A percentile compares a stretch with the other conserved stretches of the same genome.
Conservation (phyloP, 305 asterid genomes). For the Fraxinus dipetala region DNA sequence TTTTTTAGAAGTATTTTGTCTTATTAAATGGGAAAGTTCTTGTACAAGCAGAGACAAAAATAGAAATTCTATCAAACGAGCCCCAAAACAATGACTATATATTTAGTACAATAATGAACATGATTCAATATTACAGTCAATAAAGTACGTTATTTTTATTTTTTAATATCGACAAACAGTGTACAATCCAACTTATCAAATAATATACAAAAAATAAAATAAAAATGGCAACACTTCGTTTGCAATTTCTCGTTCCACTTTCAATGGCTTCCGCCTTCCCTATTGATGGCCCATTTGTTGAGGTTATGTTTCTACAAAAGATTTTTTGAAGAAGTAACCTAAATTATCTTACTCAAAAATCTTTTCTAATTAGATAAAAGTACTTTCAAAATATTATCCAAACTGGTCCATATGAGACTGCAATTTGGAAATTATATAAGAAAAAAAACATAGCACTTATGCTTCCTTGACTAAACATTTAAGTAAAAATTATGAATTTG, state of each 20-base stretch:
- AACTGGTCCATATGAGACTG: too few species aligned
- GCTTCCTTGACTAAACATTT: neutral
- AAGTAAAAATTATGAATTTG: neutral
- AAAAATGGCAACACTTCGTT: neutral
- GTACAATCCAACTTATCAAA: neutral
- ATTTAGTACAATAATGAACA: neutral
- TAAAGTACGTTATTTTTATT: too few species aligned
- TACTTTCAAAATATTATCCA: too few species aligned
- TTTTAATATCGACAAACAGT: too few species aligned
- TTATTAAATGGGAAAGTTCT: too few species aligned
- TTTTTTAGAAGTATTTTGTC: too few species aligned
- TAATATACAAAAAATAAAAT: too few species aligned
- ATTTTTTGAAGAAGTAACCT: too few species aligned
- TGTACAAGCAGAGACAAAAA: too few species aligned
- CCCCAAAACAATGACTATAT: neutral
- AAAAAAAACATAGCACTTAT: neutral
- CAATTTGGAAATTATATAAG: neutral
- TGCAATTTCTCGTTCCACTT: neutral
- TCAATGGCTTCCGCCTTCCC: neutral
- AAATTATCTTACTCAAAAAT: too few species aligned
- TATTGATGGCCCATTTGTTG: neutral
- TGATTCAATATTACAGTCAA: neutral
- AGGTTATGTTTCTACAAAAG: too few species aligned
- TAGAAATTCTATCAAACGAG: neutral
- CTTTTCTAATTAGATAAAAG: too few species aligned